phyloP scores from a whole-genome alignment of 176 grass and related monocot genomes.

The Melocanna baccifera region DNA sequence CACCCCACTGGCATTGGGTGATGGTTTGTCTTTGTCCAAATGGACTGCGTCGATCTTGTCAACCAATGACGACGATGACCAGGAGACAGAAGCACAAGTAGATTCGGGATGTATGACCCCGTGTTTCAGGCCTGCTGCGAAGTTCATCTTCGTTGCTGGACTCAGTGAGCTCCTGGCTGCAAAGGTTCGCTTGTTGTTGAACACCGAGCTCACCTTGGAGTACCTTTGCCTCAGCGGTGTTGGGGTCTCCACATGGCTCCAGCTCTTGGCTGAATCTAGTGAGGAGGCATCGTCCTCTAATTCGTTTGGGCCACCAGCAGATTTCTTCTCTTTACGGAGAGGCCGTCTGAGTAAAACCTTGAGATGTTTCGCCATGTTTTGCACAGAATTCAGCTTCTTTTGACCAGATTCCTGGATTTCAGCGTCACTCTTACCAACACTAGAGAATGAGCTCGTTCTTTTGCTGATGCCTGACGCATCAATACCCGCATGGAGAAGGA shows the following conservation, averaged over 20 bases:
- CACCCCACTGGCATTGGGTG: conserved; percentile 19
- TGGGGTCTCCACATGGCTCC: conserved; percentile 52
- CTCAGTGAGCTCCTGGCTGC: conserved; percentile 46
- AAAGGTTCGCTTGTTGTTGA: conserved; percentile 67
- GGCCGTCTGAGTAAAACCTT: conserved; percentile 71
- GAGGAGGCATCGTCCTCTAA: conserved; percentile 50
- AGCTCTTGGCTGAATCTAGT: conserved; percentile 63
- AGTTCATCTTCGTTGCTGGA: conserved; percentile 46
- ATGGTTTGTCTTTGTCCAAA: conserved; percentile 29
- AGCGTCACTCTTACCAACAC: conserved; percentile 40
- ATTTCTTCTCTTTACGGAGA: conserved; percentile 53
- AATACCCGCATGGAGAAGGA: conserved; percentile 65
- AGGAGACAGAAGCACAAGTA: conserved; percentile 29
- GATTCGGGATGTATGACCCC: conserved; percentile 44
- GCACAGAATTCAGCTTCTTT: conserved; percentile 64
- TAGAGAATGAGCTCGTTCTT: conserved; percentile 57
- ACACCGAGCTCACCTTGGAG: conserved; percentile 52
- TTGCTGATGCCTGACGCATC: conserved; percentile 38
- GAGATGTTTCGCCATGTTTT: conserved; percentile 54
- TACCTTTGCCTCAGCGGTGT: conserved; percentile 74
- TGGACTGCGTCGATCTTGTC: conserved; percentile 37
- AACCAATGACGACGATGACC: conserved; percentile 34
- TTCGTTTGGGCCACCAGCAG: conserved; percentile 20
- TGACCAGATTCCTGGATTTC: conserved; percentile 29
- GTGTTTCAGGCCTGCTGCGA: conserved; percentile 30